Base-by-base conservation (phyloP, 108 stramenopile genomes). In the Discostella stelligeroides region DNA sequence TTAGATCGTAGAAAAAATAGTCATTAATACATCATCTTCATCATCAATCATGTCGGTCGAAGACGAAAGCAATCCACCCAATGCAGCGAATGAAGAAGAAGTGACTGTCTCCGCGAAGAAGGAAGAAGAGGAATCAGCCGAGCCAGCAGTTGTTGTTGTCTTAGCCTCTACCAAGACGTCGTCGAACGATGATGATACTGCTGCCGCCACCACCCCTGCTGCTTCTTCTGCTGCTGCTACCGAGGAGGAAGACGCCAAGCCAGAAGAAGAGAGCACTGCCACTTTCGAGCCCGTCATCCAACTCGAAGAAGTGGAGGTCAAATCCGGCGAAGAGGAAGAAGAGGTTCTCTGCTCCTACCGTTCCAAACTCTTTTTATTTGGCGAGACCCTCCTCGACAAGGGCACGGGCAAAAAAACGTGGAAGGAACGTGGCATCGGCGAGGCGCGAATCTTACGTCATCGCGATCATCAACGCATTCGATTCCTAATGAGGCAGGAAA, bases 401-500 rank as follows among this genome's bases (percentile, higher is more conserved):
- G 99, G 98, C 11, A 94, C 96, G 42, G 98, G 99, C 10, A 96
- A 92, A 46, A 98, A 99, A 71, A 71, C 95, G 27, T 99, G 99
- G 99, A 83, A 82, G 42, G 99, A 99, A 78, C 89, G 98, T 50
- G 99, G 99, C 30, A 90, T 98, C 74, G 99, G 99, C 18, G 95
- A 98, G 38, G 89, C 94, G 41, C 94, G 96, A 60, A 90, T 99
- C 69, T 90, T 99, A 63, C 87, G 95, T 80, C 98, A 99, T 87
- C 81, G 82, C 71, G 95, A 96, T 66, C 87, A 88, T 70, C 78
- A 86, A 50, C 86, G 85, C 45, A 80, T 98, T 45, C 91, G 99
- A 30, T 68, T 98, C 18, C 85, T 99, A 43, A 98, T 99, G 99
- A 85, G 99, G 43, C 98, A 98, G 74, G 99, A 99, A 81, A 99